These are phyloP conservation scores for Myrica gale DNA, from an alignment of 306 rosid genomes.

Conservation along the genomic window DNA sequence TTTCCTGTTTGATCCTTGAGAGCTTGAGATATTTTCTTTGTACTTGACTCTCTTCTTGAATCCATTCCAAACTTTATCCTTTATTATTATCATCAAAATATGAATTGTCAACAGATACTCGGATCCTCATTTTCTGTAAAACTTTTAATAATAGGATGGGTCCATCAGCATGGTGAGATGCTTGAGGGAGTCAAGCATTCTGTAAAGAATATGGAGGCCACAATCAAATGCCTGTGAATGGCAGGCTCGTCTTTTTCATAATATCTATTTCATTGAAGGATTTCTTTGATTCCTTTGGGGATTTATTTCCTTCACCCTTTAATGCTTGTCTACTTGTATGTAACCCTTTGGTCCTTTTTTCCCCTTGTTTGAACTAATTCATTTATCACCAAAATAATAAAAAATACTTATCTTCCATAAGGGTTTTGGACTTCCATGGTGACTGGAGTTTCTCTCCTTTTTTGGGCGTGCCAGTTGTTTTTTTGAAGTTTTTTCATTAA, in stretches of 20 bases:
- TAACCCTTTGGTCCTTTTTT: neutral
- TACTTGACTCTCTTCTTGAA: too few relatives aligned
- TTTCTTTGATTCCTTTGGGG: neutral
- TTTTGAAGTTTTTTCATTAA: neutral
- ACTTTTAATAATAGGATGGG: neutral
- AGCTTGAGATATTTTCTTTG: too few relatives aligned
- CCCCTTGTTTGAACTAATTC: neutral
- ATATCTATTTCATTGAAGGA: too few relatives aligned
- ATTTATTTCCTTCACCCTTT: neutral
- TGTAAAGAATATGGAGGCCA: neutral
- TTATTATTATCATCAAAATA: too few relatives aligned
- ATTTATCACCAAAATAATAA: neutral
- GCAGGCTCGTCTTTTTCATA: neutral
- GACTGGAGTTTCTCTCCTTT: neutral
- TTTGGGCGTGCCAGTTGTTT: neutral
- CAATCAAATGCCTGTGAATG: neutral
- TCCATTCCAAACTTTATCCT: too few relatives aligned
- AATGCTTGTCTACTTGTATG: neutral
- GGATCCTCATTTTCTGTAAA: neutral
- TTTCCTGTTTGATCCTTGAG: too few relatives aligned
- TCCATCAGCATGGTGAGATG: neutral
- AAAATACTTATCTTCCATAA: neutral
- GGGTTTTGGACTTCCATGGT: neutral
- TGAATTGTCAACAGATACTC: too few relatives aligned
- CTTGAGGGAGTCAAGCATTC: neutral